These are phyloP conservation scores for Letharia lupina DNA, from an alignment of 495 filamentous ascomycete genomes.

Conservation along the genomic window DNA sequence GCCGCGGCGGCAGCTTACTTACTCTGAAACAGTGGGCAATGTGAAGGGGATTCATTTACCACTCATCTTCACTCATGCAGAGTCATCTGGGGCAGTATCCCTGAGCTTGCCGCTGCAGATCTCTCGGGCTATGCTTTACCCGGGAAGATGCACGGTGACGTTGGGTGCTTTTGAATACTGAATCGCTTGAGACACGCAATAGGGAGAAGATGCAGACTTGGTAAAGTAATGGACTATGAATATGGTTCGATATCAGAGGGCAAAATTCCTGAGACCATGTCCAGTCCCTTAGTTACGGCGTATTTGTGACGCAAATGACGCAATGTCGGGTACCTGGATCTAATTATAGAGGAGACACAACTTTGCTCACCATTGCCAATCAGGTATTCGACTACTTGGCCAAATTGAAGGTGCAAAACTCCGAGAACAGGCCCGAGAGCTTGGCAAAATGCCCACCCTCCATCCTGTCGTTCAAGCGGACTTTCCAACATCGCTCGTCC, in stretches of 20 bases:
- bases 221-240: not conserved
- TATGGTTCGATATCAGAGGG: not conserved
- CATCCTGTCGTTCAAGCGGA: slow-evolving; percentile 35
- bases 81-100: not conserved
- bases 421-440: not conserved
- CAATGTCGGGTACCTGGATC: slow-evolving; percentile 10
- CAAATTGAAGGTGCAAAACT: not conserved
- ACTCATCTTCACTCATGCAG: not conserved
- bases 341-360: slow-evolving; percentile 2
- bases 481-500: slow-evolving; percentile 42
- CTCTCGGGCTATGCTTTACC: not conserved
- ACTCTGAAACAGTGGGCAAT: not conserved
- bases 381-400: not conserved
- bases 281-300: not conserved
- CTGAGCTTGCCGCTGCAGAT: not conserved
- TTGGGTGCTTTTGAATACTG: not conserved
- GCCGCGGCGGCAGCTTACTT: not conserved
- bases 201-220: too few species aligned
- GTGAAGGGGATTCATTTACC: not conserved
- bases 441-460: slow-evolving; percentile 31
- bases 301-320: not conserved
- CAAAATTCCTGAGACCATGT: not conserved
- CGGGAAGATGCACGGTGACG: not conserved
- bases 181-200: not conserved
- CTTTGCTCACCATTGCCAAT: too few species aligned